Conservation (phyloP, 2,329 filamentous ascomycete species). For the Colletotrichum simmondsii region DNA sequence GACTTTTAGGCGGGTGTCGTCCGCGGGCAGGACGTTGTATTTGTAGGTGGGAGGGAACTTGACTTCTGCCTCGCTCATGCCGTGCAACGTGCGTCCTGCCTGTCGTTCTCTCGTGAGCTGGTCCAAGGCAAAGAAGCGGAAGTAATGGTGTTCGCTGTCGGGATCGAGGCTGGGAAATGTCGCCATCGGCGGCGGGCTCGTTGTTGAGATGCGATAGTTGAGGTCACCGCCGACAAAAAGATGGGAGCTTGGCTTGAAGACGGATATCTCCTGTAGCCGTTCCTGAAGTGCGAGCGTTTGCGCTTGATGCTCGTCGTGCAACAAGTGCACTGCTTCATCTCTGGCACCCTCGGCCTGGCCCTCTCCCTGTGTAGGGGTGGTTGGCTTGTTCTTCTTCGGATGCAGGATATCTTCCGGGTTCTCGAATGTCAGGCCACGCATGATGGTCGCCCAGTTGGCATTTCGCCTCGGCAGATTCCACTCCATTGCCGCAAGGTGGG, state of each 20-base stretch:
- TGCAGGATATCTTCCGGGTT: constrained; percentile 56
- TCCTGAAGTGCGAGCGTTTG: constrained; percentile 51
- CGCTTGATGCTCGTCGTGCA: constrained; percentile 48
- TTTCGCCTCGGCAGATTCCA: constrained; percentile 80
- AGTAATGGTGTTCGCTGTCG: constrained; percentile 70
- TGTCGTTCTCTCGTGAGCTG: constrained; percentile 80
- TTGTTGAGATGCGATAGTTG: constrained; percentile 88
- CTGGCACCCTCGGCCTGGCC: constrained; percentile 40
- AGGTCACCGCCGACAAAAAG: constrained; percentile 92
- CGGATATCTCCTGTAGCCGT: constrained; percentile 66
- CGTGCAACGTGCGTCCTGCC: constrained; percentile 79
- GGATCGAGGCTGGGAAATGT: constrained; percentile 70
- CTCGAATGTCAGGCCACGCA: constrained; percentile 81
- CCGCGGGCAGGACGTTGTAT: constrained; percentile 65
- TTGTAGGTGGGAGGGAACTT: constrained; percentile 95
- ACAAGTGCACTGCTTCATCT: constrained; percentile 42
- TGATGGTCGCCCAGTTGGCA: constrained; percentile 87
- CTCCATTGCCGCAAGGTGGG: constrained; percentile 92
- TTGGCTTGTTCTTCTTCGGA: constrained; percentile 22
- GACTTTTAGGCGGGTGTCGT: constrained; percentile 36
- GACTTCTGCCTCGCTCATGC: constrained; percentile 79
- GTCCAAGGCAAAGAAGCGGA: constrained; percentile 76
- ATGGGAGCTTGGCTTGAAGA: constrained; percentile 81
- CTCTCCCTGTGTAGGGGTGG: constrained; percentile 12
- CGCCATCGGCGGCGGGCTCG: constrained; percentile 69